These are phyloP conservation scores for Lachancea quebecensis DNA, from an alignment of 805 yeast genomes.

Conservation along the genomic window DNA sequence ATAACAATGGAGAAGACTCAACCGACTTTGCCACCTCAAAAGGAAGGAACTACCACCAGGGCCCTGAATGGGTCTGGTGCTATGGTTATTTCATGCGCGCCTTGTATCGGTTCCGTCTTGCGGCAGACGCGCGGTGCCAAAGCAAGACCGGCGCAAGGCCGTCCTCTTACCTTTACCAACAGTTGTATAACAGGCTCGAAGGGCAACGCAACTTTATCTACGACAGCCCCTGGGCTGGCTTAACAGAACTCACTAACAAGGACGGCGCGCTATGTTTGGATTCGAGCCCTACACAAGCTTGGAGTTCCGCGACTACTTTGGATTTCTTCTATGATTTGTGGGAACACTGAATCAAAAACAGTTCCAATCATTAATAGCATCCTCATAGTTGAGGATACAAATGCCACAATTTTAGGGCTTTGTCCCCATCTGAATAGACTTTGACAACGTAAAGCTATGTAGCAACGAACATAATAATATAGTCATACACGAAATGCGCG, in stretches of 20 bases:
- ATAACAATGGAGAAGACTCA: slow-evolving; percentile 70
- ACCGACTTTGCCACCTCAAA: slow-evolving; percentile 87
- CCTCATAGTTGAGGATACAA: too few relatives aligned
- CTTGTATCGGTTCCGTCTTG: slow-evolving; percentile 45
- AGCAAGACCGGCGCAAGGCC: slow-evolving; percentile 32
- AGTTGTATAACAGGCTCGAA: slow-evolving; percentile 51
- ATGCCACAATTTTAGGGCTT: too few relatives aligned
- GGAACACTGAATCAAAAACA: slow-evolving; percentile 10
- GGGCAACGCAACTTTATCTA: slow-evolving; percentile 65
- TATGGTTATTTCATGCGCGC: slow-evolving; percentile 86
- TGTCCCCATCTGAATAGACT: too few relatives aligned
- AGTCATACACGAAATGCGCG: not conserved
- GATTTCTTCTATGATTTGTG: slow-evolving; percentile 70
- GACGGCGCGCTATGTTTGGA: slow-evolving; percentile 76
- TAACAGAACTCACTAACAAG: slow-evolving; percentile 86
- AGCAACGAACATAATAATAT: not conserved
- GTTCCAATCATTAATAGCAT: too few relatives aligned
- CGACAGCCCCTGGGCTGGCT: slow-evolving; percentile 86
- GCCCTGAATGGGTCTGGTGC: slow-evolving; percentile 98
- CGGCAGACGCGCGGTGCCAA: slow-evolving; percentile 32
- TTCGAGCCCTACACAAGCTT: slow-evolving; percentile 94
- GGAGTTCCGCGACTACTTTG: slow-evolving; percentile 84
- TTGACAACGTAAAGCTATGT: too few relatives aligned
- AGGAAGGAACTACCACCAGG: slow-evolving; percentile 96
- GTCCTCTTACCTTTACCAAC: slow-evolving; percentile 48